A percentile compares a stretch with the other conserved stretches of the same genome.
phyloP scores from a whole-genome alignment of 2,329 filamentous ascomycete species.

The Dactylellina drechsleri region DNA sequence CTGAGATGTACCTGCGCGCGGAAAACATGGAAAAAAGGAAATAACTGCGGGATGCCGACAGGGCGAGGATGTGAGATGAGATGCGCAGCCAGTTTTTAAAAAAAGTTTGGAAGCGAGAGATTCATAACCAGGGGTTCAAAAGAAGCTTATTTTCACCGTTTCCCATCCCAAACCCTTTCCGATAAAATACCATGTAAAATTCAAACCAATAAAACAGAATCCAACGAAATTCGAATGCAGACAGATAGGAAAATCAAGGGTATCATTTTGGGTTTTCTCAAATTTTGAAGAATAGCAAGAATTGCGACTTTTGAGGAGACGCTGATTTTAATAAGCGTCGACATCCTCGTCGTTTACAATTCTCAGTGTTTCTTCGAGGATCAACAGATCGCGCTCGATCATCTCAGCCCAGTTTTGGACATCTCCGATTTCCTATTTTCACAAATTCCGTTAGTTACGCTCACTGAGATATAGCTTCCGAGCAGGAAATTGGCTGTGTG shows the following conservation, averaged over 20 bases:
- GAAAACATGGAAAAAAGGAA: conserved; percentile 20
- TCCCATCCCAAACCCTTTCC: conserved; percentile 3
- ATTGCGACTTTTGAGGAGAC: conserved; percentile 1
- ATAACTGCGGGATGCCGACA: not conserved
- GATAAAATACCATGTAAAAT: conserved; percentile 4
- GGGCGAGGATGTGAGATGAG: not conserved
- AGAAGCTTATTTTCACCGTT: conserved; percentile 47
- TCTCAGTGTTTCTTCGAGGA: conserved; percentile 73
- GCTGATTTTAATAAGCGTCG: conserved; percentile 48
- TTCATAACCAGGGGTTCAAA: conserved; percentile 20
- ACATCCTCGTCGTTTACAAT: conserved; percentile 64
- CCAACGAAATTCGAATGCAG: conserved; percentile 14
- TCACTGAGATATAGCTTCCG: too few relatives aligned
- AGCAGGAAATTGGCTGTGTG: not conserved
- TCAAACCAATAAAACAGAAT: not conserved
- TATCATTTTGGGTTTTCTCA: conserved; percentile 22
- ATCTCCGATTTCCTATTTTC: conserved; percentile 72
- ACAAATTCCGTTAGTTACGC: conserved; percentile 12
- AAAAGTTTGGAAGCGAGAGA: conserved; percentile 29
- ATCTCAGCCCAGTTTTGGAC: conserved; percentile 90
- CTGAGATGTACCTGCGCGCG: not conserved
- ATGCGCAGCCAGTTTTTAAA: conserved; percentile 9
- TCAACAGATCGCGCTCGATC: conserved; percentile 74
- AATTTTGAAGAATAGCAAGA: conserved; percentile 5
- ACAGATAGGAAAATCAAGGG: conserved; percentile 13